Base-by-base conservation (phyloP, 176 grass and related monocot species). In the Rhynchospora tenuis region DNA sequence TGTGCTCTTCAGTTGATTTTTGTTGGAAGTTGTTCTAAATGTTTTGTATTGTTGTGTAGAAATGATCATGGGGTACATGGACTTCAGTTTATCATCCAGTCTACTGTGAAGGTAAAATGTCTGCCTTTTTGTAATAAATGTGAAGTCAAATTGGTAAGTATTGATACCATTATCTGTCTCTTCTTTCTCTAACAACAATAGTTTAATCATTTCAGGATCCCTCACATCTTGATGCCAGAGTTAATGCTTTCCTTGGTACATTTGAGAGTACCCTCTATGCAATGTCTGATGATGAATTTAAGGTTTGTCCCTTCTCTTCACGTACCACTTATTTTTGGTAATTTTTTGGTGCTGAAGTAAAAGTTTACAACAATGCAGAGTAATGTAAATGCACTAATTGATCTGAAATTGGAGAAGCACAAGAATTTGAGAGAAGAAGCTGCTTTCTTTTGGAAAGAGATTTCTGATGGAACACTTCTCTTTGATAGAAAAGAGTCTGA, bases 71-170 rank as follows among this genome's bases (percentile, higher is more conserved):
- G 92, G 65, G 75, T 95, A 15, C 59, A 79, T 43, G 95, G 95
- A 24, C 87, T 98, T 84, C 92, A 95, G 50, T 91, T 98, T 84
- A 93, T 98, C 81, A 98, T 98, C 58, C 95, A 98, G 82, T 98
- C 95, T 82, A 95, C 92, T 10, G 88, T 85, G 29, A 93, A 95
- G 92, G 95, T 98, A 84, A 45, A 59, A 59, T 43, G 14, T 78
- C 48, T 19, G 2, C 33, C 46, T 0, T 31, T 64, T 87, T 63
- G 7, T 55, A 76, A 81, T 60, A 65, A 38, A 3, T 80, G 26
- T 43, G 3, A 2, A 13, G 20, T 43, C 6, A 54, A 75, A 54
- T 50, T 44, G 46, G 23, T 46, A 54, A 22, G 17, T 38, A 23
- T 67, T 38, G 33, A 51, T 2, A 9, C 6, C 47, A 52, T 48